Evolutionary conservation across 169 alveolate genomes (phyloP).

Genomic region (Cryptosporidium andersoni): DNA sequence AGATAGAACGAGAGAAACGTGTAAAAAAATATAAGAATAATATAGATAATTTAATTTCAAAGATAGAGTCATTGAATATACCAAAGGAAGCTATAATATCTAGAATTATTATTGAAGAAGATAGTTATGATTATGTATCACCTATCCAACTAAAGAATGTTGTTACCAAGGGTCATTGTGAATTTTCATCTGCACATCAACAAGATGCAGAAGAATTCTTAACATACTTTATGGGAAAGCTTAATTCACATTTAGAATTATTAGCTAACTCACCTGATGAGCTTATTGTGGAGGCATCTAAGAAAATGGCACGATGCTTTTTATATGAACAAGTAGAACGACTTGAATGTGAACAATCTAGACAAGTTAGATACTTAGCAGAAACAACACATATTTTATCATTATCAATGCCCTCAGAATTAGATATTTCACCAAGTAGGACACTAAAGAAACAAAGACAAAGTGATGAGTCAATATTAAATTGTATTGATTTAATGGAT

Average conservation of each 20-base stretch:
- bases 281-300: neutral
- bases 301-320: conserved; percentile 1
- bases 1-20: conserved; percentile 13
- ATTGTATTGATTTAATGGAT: neutral
- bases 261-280: neutral
- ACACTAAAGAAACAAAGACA: conserved; percentile 20
- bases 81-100: too few relatives aligned
- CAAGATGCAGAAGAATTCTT: conserved; percentile 80
- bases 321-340: conserved; percentile 20
- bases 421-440: neutral
- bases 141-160: conserved; percentile 15
- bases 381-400: conserved; percentile 10
- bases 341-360: conserved; percentile 56
- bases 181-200: conserved; percentile 77
- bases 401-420: conserved; percentile 12
- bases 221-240: conserved; percentile 20
- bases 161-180: conserved; percentile 72
- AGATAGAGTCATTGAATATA: neutral
- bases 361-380: neutral
- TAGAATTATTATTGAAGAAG: neutral
- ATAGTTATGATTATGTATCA: conserved; percentile 1
- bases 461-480: neutral
- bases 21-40: neutral
- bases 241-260: conserved; percentile 1
- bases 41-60: conserved; percentile 1